Percentiles rank a stretch among this genome's conserved stretches.
These are phyloP conservation scores for Quercus glauca DNA, from an alignment of 306 rosid genomes.

Conservation along the genomic window DNA sequence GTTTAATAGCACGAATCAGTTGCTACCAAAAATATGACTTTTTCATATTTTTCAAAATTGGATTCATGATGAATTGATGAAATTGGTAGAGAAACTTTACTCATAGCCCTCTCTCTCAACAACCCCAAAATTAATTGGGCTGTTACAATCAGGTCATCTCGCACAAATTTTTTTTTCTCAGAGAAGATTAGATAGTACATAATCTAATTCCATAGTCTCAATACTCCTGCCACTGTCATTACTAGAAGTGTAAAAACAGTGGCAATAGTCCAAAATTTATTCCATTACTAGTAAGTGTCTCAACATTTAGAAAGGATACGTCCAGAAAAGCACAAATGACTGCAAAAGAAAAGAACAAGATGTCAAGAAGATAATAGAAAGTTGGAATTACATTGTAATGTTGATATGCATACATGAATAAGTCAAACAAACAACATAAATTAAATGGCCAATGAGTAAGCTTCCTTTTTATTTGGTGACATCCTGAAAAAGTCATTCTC, in stretches of 20 bases:
- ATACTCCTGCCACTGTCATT: no score
- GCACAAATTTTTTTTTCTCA: neutral
- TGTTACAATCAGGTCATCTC: neutral
- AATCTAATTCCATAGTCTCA: neutral
- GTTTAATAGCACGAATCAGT: neutral
- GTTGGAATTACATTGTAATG: neutral
- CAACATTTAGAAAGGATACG: slow-evolving; percentile 69
- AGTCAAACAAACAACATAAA: neutral
- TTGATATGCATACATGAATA: neutral
- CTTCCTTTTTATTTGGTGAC: neutral
- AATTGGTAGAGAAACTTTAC: neutral
- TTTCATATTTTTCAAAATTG: no score
- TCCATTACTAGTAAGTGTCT: neutral
- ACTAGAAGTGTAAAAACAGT: no score
- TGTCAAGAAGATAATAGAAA: neutral
- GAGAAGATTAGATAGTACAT: neutral
- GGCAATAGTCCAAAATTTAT: no score
- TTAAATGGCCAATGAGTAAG: neutral
- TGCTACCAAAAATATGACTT: neutral
- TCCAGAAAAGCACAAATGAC: slow-evolving; percentile 99
- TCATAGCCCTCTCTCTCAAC: neutral
- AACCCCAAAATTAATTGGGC: neutral
- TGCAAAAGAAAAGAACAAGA: slow-evolving; percentile 42
- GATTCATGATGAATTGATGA: no score
- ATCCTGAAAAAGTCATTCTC: neutral